Conservation (phyloP, 1,284 basidiomycete species). For the Ceratobasidium sp. region DNA sequence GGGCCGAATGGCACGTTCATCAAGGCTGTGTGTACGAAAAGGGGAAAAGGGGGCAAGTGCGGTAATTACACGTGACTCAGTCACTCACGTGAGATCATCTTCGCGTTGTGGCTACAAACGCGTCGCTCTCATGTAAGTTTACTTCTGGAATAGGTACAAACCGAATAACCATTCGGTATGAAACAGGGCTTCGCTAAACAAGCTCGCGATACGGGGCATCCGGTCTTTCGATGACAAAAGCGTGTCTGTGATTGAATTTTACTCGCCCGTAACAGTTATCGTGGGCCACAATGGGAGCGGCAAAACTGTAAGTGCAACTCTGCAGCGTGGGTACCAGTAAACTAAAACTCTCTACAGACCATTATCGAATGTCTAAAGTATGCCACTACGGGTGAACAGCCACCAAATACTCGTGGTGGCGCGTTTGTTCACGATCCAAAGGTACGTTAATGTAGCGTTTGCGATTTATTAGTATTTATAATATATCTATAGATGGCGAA, state of each 20-base stretch:
- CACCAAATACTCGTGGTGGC: constrained; percentile 96
- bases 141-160: not conserved
- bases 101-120: constrained; percentile 28
- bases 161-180: not conserved
- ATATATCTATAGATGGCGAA: constrained; percentile 81
- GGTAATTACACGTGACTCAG: constrained; percentile 5
- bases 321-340: not conserved
- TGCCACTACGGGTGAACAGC: constrained; percentile 96
- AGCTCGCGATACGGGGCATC: constrained; percentile 83
- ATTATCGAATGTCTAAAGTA: constrained; percentile 99
- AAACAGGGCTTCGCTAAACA: constrained; percentile 82
- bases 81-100: constrained; percentile 16
- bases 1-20: not conserved
- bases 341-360: constrained; percentile 56
- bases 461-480: too few species aligned
- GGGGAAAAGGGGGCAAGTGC: not conserved
- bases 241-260: constrained; percentile 95
- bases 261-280: constrained; percentile 96
- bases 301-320: constrained; percentile 70
- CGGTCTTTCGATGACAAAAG: constrained; percentile 92
- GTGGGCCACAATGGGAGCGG: constrained; percentile 99
- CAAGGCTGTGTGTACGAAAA: constrained; percentile 26
- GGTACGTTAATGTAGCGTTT: constrained; percentile 45
- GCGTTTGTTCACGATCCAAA: constrained; percentile 98
- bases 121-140: constrained; percentile 29